Base-by-base conservation (phyloP, 75 land plant species). In the Cryptomeria japonica region DNA sequence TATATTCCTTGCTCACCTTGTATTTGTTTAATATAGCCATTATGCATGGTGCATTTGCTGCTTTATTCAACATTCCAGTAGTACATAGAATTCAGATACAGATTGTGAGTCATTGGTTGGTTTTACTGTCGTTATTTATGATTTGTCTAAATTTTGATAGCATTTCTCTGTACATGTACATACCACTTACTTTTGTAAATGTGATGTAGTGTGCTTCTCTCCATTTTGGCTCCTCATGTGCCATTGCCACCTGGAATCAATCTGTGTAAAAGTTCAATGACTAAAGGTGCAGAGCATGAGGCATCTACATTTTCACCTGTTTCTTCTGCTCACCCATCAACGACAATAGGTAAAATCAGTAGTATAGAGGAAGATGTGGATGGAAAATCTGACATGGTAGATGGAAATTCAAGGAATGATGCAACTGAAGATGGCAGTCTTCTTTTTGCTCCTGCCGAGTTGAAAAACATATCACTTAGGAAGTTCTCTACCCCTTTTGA, bases 151-250 rank as follows among this genome's bases (percentile, higher is more conserved):
- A 51, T 51, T 49, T 49, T 49, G 51, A 49, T 49, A 9, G 51
- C 10, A 61, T 4, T 61, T 61, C 28, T 61, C 5, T 25, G n/a
- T 61, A 61, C 68, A 49, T 51, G 55, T 51, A 51, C 55, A 13
- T 64, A 22, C 0, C 31, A 64, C 70, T 64, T 64, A 37, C 87
- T 89, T 87, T 42, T 87, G 13, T 64, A 44, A 61, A 86, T 36
- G 85, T 87, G 28, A 22, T 93, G 97, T 96, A 97, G 99, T 93
- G 97, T 97, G 36, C 92, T 98, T 86, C 96, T 98, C 38, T 93
- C 98, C 14, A 90, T 98, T 86, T 87, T 98, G 93, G 95, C 93
- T 28, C 98, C 99, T 76, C 93, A 94, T 55, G 86, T 97, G 90
- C 89, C 94, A 25, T 87, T 98, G 39, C 99, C 98, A 84, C 86